Conservation (phyloP, 352 stramenopile species). For the Pythium sp. region DNA sequence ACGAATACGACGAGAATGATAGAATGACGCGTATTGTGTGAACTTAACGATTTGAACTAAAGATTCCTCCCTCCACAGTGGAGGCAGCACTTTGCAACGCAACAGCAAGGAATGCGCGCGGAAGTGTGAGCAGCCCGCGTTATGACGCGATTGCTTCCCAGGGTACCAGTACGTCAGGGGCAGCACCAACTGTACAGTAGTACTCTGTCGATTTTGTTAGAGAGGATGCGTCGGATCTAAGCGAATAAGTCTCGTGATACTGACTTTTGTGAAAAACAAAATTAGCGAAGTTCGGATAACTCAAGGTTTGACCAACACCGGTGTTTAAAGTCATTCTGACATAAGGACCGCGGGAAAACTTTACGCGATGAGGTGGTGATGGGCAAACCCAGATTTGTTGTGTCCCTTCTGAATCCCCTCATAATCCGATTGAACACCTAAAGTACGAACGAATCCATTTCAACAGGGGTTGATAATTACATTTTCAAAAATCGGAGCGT, state of each 20-base stretch:
- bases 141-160: background rate
- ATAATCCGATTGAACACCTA: too few relatives aligned
- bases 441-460: too few relatives aligned
- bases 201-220: background rate
- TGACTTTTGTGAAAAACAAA: background rate
- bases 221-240: background rate
- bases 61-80: background rate
- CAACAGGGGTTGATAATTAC: too few relatives aligned
- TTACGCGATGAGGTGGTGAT: background rate
- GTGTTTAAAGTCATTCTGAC: background rate
- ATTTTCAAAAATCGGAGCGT: background rate
- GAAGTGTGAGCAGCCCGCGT: background rate
- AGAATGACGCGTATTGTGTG: too few relatives aligned
- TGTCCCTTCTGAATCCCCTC: too few relatives aligned
- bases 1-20: too few relatives aligned
- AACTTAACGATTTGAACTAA: too few relatives aligned
- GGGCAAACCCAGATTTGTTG: background rate
- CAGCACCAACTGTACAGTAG: background rate
- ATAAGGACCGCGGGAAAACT: background rate
- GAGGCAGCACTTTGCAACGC: background rate
- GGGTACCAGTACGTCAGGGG: too few relatives aligned
- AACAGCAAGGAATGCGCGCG: background rate
- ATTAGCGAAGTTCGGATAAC: background rate
- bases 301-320: background rate
- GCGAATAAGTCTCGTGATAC: background rate